Evolutionary conservation across 768 basidiomycete species (phyloP).

Genomic region (Galerina sulciceps): DNA sequence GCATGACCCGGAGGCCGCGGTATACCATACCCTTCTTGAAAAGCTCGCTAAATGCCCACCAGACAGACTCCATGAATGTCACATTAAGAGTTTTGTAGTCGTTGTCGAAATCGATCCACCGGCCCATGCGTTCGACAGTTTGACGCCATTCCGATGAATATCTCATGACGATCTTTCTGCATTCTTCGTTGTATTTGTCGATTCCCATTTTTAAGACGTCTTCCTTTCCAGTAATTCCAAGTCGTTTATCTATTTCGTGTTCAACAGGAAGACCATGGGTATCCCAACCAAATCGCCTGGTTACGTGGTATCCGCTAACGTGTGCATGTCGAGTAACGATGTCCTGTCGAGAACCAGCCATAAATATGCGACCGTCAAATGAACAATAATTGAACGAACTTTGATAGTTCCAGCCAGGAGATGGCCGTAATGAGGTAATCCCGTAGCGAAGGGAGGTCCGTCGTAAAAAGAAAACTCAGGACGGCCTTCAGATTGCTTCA

Average conservation of each 20-base stretch:
- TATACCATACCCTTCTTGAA: conserved; percentile 93
- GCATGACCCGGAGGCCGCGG: conserved; percentile 93
- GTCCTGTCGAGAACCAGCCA: conserved; percentile 60
- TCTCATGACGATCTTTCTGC: conserved; percentile 95
- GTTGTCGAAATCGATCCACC: conserved; percentile 99
- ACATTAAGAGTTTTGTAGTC: conserved; percentile 98
- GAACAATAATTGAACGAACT: conserved; percentile 47
- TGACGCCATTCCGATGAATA: conserved; percentile 93
- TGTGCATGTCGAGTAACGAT: conserved; percentile 97
- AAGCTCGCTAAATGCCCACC: conserved; percentile 98
- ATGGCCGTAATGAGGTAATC: conserved; percentile 96
- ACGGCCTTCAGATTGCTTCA: conserved; percentile 89
- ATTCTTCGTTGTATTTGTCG: conserved; percentile 96
- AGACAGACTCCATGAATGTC: conserved; percentile 96
- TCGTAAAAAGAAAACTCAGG: conserved; percentile 96
- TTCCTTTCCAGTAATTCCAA: conserved; percentile 88
- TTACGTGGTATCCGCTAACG: conserved; percentile 90
- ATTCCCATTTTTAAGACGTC: conserved; percentile 97
- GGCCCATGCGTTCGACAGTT: conserved; percentile 97
- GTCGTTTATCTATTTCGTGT: conserved; percentile 97
- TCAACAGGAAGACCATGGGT: conserved; percentile 98
- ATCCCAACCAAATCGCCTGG: conserved; percentile 97
- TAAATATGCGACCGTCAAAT: background rate
- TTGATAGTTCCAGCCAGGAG: conserved; percentile 92
- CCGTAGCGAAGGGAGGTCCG: conserved; percentile 96